phyloP scores from a whole-genome alignment of 1,139 yeast genomes.

The Kodamaea derodonti region DNA sequence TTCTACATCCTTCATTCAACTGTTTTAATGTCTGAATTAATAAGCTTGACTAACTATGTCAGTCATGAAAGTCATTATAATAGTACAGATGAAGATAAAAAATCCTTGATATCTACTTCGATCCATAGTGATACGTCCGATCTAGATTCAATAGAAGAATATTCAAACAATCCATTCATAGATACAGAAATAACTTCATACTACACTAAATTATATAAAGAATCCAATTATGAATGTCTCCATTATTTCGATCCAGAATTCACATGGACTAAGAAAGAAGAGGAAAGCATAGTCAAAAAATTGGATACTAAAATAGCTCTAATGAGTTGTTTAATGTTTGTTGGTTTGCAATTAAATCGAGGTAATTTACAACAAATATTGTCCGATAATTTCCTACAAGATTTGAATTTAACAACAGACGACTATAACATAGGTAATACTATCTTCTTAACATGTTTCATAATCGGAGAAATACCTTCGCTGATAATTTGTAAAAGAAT shows the following conservation, averaged over 20 bases:
- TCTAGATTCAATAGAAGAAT: constrained; percentile 2
- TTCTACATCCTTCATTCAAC: too few species aligned
- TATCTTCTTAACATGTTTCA: constrained; percentile 24
- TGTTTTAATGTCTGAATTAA: background rate
- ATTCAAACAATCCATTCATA: constrained; percentile 12
- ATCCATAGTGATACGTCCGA: background rate
- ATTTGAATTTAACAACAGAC: constrained; percentile 25
- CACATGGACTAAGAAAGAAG: constrained; percentile 21
- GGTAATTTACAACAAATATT: constrained; percentile 30
- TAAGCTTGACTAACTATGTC: constrained; percentile 1
- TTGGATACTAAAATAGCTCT: constrained; percentile 25
- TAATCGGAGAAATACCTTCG: constrained; percentile 32
- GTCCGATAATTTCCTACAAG: constrained; percentile 27
- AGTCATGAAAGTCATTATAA: too few species aligned
- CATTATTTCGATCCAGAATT: constrained; percentile 20
- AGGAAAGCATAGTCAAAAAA: constrained; percentile 18
- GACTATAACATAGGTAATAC: constrained; percentile 33
- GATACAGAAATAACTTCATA: constrained; percentile 17
- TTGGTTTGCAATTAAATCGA: constrained; percentile 32
- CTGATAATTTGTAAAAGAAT: constrained; percentile 29
- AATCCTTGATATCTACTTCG: background rate
- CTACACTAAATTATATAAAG: constrained; percentile 17
- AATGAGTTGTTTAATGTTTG: constrained; percentile 28
- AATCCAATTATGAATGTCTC: constrained; percentile 19
- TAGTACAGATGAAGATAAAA: constrained; percentile 5